These are phyloP conservation scores for Paecilomyces sp. DNA, from an alignment of 2,329 filamentous ascomycete genomes.

Conservation along the genomic window DNA sequence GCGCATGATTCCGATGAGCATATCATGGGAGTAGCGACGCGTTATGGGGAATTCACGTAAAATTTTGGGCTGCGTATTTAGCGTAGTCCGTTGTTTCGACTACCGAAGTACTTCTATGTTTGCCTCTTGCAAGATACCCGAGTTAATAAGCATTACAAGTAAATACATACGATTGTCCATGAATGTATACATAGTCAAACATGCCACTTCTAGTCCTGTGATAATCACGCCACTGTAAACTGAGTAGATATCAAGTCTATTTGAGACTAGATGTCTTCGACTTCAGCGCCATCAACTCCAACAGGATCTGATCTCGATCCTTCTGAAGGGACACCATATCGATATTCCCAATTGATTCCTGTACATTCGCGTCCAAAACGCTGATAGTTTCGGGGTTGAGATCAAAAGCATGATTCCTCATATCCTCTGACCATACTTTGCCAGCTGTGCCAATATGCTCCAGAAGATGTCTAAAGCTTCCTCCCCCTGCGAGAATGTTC, in stretches of 20 bases:
- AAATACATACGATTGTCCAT: too few species aligned
- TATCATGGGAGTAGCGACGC: neutral
- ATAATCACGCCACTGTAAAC: too few species aligned
- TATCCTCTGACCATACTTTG: conserved; percentile 9
- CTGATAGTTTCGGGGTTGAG: neutral
- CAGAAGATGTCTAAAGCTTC: conserved; percentile 11
- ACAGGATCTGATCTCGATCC: too few species aligned
- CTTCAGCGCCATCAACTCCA: too few species aligned
- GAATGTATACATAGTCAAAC: too few species aligned
- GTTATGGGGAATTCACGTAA: neutral
- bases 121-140: neutral
- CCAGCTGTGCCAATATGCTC: conserved; percentile 9
- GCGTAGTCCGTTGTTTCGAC: neutral
- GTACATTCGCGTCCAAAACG: neutral
- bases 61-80: neutral
- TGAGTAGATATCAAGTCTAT: too few species aligned
- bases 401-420: conserved; percentile 1
- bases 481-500: conserved; percentile 10
- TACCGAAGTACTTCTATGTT: neutral
- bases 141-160: neutral
- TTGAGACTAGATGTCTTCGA: too few species aligned
- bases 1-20: neutral
- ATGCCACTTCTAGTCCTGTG: too few species aligned
- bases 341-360: neutral
- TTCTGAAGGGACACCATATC: too few species aligned